phyloP scores from a whole-genome alignment of 1,139 yeast genomes.

The Saccharomyces hybrid region DNA sequence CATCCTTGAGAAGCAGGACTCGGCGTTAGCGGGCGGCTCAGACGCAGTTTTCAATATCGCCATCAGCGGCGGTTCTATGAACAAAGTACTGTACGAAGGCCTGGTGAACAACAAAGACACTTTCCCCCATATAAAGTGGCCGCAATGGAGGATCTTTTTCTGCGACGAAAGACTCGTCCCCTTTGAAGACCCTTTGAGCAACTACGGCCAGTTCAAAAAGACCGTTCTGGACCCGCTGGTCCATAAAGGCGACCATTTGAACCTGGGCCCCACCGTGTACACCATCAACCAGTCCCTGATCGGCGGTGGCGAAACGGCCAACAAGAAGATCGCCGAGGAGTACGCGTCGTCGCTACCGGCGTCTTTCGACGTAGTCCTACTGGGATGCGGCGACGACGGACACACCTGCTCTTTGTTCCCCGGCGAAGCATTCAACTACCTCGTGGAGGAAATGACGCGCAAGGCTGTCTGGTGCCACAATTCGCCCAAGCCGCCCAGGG shows the following conservation, averaged over 20 bases:
- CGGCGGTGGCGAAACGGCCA: slow-evolving; percentile 45
- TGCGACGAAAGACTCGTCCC: slow-evolving; percentile 93
- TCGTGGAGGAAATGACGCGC: slow-evolving; percentile 59
- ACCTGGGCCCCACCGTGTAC: slow-evolving; percentile 55
- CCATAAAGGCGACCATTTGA: slow-evolving; percentile 19
- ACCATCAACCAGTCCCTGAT: slow-evolving; percentile 70
- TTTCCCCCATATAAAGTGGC: slow-evolving; percentile 60
- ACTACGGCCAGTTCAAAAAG: slow-evolving; percentile 75
- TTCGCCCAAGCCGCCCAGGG: slow-evolving; percentile 89
- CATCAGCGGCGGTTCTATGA: slow-evolving; percentile 48
- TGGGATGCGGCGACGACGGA: slow-evolving; percentile 99
- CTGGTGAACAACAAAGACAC: slow-evolving; percentile 47
- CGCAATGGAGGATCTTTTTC: slow-evolving; percentile 84
- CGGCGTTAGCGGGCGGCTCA: slow-evolving; percentile 37
- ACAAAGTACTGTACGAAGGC: slow-evolving; percentile 62
- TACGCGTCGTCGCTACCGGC: slow-evolving; percentile 74
- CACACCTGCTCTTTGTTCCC: slow-evolving; percentile 89
- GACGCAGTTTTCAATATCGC: slow-evolving; percentile 52
- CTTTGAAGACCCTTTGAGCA: slow-evolving; percentile 68
- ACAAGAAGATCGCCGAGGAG: slow-evolving; percentile 69
- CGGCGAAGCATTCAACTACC: slow-evolving; percentile 54
- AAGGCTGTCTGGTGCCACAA: slow-evolving; percentile 87
- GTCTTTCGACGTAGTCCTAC: slow-evolving; percentile 73
- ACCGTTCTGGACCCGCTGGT: slow-evolving; percentile 53
- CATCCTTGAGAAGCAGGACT: slow-evolving; percentile 48